These are phyloP conservation scores for Blastocystis sp. DNA, from an alignment of 352 stramenopile species.

Conservation along the genomic window DNA sequence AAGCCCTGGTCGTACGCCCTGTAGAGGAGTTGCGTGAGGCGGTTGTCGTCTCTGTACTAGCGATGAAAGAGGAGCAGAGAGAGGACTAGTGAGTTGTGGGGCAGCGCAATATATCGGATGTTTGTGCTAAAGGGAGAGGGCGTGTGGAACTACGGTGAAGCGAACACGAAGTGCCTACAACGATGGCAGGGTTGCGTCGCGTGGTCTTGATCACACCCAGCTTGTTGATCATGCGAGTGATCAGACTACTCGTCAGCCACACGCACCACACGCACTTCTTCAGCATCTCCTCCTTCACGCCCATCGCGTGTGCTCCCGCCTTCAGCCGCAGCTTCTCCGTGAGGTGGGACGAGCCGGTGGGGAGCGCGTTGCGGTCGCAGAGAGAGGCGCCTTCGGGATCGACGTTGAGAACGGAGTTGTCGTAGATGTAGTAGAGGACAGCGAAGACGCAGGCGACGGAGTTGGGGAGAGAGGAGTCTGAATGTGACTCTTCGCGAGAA, in stretches of 20 bases:
- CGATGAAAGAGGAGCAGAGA: neutral
- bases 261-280: neutral
- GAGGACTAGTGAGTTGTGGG: neutral
- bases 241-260: neutral
- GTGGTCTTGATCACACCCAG: neutral
- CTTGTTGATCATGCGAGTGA: neutral
- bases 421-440: constrained; percentile 58
- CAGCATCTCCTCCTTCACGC: neutral
- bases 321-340: neutral
- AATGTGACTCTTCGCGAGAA: no score
- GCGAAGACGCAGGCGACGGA: neutral
- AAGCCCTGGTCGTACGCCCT: neutral
- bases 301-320: neutral
- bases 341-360: neutral
- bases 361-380: neutral
- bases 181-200: neutral
- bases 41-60: constrained; percentile 4
- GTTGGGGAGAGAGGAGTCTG: neutral
- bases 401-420: constrained; percentile 17
- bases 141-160: neutral
- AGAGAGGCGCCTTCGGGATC: neutral
- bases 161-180: neutral
- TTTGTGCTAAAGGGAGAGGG: neutral
- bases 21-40: constrained; percentile 9
- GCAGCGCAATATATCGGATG: neutral